Conservation (phyloP, 192 early-diverging fungal genomes). For the Coemansia asiatica region DNA sequence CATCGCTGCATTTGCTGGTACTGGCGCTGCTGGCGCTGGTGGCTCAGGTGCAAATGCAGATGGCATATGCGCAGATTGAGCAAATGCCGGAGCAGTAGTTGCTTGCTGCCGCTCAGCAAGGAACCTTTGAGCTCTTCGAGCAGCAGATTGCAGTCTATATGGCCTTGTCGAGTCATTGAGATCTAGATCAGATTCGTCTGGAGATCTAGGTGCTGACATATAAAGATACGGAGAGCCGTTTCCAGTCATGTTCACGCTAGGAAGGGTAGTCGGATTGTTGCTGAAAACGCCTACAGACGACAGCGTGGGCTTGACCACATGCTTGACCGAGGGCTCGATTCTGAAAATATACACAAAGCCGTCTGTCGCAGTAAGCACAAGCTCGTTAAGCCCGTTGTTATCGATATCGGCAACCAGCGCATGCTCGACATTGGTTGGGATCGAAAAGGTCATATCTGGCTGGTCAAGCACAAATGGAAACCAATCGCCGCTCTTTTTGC, state of each 20-base stretch:
- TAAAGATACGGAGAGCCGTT: slow-evolving; percentile 50
- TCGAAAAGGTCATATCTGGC: slow-evolving; percentile 51
- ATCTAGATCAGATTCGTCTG: slow-evolving; percentile 46
- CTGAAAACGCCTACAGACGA: slow-evolving; percentile 39
- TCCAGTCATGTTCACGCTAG: slow-evolving; percentile 44
- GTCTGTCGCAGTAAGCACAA: slow-evolving; percentile 56
- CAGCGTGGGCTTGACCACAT: slow-evolving; percentile 38
- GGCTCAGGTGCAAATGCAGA: not conserved
- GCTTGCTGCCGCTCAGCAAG: not conserved
- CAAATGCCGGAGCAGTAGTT: not conserved
- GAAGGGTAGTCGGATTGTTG: slow-evolving; percentile 42
- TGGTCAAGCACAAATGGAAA: slow-evolving; percentile 48
- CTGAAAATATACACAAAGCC: slow-evolving; percentile 57
- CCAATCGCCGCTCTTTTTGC: slow-evolving; percentile 56
- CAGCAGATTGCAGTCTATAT: not conserved
- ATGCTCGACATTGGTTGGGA: slow-evolving; percentile 56
- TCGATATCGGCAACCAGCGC: slow-evolving; percentile 53
- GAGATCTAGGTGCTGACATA: slow-evolving; percentile 56
- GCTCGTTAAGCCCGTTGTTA: slow-evolving; percentile 55
- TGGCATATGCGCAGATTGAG: not conserved
- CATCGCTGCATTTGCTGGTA: not conserved
- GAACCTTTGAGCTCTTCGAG: not conserved
- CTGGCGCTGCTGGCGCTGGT: slow-evolving; percentile 2
- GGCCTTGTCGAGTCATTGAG: slow-evolving; percentile 15
- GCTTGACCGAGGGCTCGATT: slow-evolving; percentile 40